Base-by-base conservation (phyloP, 257 asterid species). In the Gentiana dahurica region DNA sequence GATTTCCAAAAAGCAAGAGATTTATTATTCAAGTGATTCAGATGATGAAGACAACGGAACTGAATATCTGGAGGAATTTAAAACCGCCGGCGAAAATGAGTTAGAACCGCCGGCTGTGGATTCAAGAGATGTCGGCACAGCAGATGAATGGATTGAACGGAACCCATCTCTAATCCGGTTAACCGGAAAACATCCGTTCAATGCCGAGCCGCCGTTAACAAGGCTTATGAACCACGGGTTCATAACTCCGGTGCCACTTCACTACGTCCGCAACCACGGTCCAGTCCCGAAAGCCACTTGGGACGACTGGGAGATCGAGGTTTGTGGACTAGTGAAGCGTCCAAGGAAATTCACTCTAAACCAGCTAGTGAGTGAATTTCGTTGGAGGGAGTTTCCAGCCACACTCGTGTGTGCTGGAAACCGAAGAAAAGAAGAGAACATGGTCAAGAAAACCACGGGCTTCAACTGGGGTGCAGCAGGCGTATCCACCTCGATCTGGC, bases 251-350 rank as follows among this genome's bases (percentile, higher is more conserved):
- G 98, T 81, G 0, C 93, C 98, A 0, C 84, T 87, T 66, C 98
- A 91, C 78, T 91, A 91, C 74, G 98, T 91, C 15, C 92, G 98
- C 6, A 91, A 91, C 81, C 98, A 91, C 68, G 98, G 98, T 0
- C 13, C 86, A 1, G 98, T 91, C 5, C 98, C 98, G 0, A 70
- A 66, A 24, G 87, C 73, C 1, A 2, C 78, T 1, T 85, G 81
- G 79, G 80, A 70, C 1, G 90, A 79, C 10, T 87, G 98, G 98
- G 76, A 81, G 4, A 82, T 91, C 2, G 96, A 91, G 56, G 70
- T 91, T 0, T 73, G 85, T 62, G 98, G 98, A 1, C 81, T 87
- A 0, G 95, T 87, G 0, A 81, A 70, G 15, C 71, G 65, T 1
- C 96, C 98, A 36, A 43, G 53, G 58, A 76, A 71, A 49, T 51